phyloP scores from a whole-genome alignment of 768 basidiomycete genomes.

The Coprinellus micaceus region DNA sequence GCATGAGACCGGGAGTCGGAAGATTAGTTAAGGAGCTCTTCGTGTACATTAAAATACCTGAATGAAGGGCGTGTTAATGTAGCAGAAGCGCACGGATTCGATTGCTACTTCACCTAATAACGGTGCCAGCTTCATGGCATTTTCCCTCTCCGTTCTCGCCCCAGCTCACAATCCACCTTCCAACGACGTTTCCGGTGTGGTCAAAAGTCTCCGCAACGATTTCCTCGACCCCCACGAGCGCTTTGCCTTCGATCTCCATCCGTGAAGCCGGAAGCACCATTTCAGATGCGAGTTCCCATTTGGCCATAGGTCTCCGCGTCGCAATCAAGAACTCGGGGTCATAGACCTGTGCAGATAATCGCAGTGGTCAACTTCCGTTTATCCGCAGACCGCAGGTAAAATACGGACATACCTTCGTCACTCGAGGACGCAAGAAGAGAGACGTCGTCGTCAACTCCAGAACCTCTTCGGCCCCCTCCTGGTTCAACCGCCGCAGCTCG shows the following conservation, averaged over 20 bases:
- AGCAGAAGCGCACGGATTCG: neutral
- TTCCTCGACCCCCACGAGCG: slow-evolving; percentile 54
- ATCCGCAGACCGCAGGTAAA: neutral
- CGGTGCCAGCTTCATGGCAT: slow-evolving; percentile 59
- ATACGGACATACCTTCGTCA: slow-evolving; percentile 49
- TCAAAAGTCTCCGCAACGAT: slow-evolving; percentile 77
- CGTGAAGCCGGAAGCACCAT: slow-evolving; percentile 46
- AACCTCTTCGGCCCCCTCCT: slow-evolving; percentile 45
- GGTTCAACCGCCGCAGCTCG: slow-evolving; percentile 48
- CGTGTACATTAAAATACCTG: slow-evolving; percentile 47
- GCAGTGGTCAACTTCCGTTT: neutral
- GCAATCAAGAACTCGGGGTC: slow-evolving; percentile 69
- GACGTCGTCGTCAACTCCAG: slow-evolving; percentile 71
- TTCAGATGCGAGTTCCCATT: slow-evolving; percentile 67
- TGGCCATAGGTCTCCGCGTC: slow-evolving; percentile 67
- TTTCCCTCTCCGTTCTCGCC: slow-evolving; percentile 58
- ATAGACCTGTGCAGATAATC: slow-evolving; percentile 44
- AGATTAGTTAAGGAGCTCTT: slow-evolving; percentile 34
- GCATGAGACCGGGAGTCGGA: neutral
- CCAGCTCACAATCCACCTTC: slow-evolving; percentile 80
- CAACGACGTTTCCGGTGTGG: slow-evolving; percentile 54
- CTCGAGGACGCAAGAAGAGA: slow-evolving; percentile 52
- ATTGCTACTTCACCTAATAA: slow-evolving; percentile 54
- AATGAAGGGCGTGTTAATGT: neutral
- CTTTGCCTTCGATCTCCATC: slow-evolving; percentile 25